phyloP scores from a whole-genome alignment of 129 eudicot species.

The Cynara cardunculus region DNA sequence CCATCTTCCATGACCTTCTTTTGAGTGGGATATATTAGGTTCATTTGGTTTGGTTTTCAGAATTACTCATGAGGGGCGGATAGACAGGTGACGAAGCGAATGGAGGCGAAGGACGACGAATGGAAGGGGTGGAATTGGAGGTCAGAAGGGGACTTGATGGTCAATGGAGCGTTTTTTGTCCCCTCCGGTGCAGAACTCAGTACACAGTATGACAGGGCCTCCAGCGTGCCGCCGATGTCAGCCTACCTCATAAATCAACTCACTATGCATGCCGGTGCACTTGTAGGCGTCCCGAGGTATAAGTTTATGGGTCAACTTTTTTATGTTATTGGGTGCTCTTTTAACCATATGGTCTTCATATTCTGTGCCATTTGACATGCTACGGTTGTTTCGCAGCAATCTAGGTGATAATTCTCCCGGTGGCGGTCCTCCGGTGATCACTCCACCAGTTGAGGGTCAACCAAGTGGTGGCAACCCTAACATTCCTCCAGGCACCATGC shows the following conservation, averaged over 20 bases:
- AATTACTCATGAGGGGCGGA: not conserved
- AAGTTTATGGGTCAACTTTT: not conserved
- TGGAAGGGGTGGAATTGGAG: conserved; percentile 95
- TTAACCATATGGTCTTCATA: not conserved
- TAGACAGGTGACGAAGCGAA: conserved; percentile 73
- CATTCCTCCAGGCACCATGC: conserved; percentile 1
- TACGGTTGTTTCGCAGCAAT: conserved; percentile 19
- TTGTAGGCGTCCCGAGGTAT: conserved; percentile 70
- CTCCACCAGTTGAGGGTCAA: conserved; percentile 15
- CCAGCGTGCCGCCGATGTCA: conserved; percentile 71
- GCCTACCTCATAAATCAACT: conserved; percentile 70
- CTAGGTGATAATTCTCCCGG: conserved; percentile 14
- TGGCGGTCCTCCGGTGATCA: conserved; percentile 1
- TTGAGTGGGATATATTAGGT: not conserved
- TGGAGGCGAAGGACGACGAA: conserved; percentile 56
- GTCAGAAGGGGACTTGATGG: conserved; percentile 77
- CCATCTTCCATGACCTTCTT: not conserved
- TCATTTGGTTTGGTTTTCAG: not conserved
- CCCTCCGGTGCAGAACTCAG: conserved; percentile 74
- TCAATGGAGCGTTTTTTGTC: conserved; percentile 87
- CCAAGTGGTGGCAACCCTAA: conserved; percentile 3
- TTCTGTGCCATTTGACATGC: not conserved
- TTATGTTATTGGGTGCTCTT: not conserved
- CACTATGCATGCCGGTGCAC: conserved; percentile 73
- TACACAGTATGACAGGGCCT: conserved; percentile 48